Evolutionary conservation across 495 filamentous ascomycete species (phyloP), one percentile per base, ranked within the genome.

Genomic region (Trichoderma orchidacearum): DNA sequence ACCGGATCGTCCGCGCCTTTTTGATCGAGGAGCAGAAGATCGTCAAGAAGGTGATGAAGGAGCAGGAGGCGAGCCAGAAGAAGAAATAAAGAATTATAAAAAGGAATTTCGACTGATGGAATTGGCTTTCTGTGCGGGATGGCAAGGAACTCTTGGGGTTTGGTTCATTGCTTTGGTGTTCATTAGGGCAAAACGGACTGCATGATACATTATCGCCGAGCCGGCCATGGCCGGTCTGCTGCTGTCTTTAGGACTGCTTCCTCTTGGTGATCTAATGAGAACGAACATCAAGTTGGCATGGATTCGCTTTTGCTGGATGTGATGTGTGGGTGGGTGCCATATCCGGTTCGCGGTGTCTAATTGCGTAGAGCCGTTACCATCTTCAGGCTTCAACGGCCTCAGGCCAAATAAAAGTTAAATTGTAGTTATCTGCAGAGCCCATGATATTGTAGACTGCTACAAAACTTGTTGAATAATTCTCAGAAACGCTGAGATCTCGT

Each of bases 1-100:
- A 99, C 80, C 82, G 93, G 63, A 83, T 99, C 62, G 87, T 95
- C 56, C 87, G 94, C 61, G 94, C 93, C 48, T 97, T 96, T 85
- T 77, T 97, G 78, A 96, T 97, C 63, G 93, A 97, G 81, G 93
- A 99, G 83, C 93, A 99, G 81, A 97, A 97, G 89, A 96, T 99
- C 65, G 94, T 99, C 76, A 97, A 99, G 89, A 97, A 97, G 87
- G 93, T 97, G 66, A 83, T 95, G 73, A 92, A 94, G 84, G 90
- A 96, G 71, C 75, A 78, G 66, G 71, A 62, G 66, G 62, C 69
- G 63, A 79, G 86, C 77, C 64, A 72, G 62, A 87, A 91, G 79
- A 95, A 94, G 87, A 87, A 87, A 77, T 81, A 76, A 65, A 66
- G 54, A 27, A 55, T 34, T n/a, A 30, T 5, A n/a, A 53, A 17